Conservation (phyloP, 192 early-diverging fungal species). For the Phlyctochytrium planicorne region DNA sequence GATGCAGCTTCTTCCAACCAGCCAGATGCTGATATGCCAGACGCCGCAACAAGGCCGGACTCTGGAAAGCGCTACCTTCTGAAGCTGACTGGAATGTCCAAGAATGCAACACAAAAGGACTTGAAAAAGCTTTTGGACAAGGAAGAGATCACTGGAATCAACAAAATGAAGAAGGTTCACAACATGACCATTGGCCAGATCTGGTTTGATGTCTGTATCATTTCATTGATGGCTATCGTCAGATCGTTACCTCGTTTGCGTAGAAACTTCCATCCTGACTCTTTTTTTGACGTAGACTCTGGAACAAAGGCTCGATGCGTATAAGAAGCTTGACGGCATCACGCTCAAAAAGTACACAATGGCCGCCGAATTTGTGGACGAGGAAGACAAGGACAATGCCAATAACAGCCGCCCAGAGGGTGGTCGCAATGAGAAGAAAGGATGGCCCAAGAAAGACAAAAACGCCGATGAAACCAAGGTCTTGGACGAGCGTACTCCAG, state of each 20-base stretch:
- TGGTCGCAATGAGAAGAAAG: constrained; percentile 18
- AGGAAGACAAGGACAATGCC: background rate
- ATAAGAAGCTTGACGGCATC: constrained; percentile 22
- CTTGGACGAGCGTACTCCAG: constrained; percentile 48
- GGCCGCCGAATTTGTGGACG: background rate
- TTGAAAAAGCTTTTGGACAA: constrained; percentile 16
- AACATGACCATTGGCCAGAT: constrained; percentile 5
- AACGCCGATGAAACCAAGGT: constrained; percentile 9
- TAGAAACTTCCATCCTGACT: background rate
- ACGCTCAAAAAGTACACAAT: constrained; percentile 27
- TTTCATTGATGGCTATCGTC: too few species aligned
- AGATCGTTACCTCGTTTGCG: too few species aligned
- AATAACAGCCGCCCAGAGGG: constrained; percentile 4
- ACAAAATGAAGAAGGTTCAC: constrained; percentile 25
- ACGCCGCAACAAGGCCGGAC: background rate
- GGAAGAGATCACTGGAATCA: constrained; percentile 7
- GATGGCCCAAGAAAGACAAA: constrained; percentile 4
- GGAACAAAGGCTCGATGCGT: constrained; percentile 21
- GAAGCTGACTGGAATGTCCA: constrained; percentile 12
- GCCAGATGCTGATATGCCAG: background rate
- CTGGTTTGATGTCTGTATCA: constrained; percentile 11
- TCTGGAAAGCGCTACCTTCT: constrained; percentile 11
- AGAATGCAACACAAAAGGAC: constrained; percentile 13
- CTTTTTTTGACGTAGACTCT: background rate
- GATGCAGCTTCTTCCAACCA: background rate